Evolutionary conservation across 495 filamentous ascomycete genomes (phyloP), one percentile per base, ranked within the genome.

Genomic region (Aspergillus cavernicola): DNA sequence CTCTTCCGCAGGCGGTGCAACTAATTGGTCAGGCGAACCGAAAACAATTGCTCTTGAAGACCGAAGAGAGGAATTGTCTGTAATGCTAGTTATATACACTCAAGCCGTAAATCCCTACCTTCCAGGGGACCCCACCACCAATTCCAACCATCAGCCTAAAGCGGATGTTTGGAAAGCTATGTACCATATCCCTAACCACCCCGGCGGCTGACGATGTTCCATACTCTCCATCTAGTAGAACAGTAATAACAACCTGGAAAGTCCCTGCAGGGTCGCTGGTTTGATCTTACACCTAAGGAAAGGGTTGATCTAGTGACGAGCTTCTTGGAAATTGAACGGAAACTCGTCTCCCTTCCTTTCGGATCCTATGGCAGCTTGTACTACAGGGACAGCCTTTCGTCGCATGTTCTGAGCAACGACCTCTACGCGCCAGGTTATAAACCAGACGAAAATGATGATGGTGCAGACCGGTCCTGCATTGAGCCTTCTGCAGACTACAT

Each of bases 1-100:
- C 70, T 90, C 5, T 77, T 90, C 0, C 65, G 67, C 10, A 60
- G 70, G 33, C 85, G 85, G 49, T 79, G 81, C n/a, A n/a, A n/a
- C n/a, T n/a, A n/a, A n/a, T n/a, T n/a, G n/a, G n/a, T n/a, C n/a
- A n/a, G n/a, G n/a, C n/a, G n/a, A n/a, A n/a, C n/a, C n/a, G n/a
- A n/a, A n/a, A n/a, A n/a, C n/a, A n/a, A n/a, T n/a, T n/a, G n/a
- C n/a, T n/a, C n/a, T n/a, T n/a, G n/a, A n/a, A n/a, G n/a, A n/a
- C n/a, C n/a, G n/a, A n/a, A n/a, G n/a, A n/a, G n/a, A n/a, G n/a
- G n/a, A n/a, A n/a, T n/a, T n/a, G n/a, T n/a, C n/a, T n/a, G n/a
- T n/a, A n/a, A n/a, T n/a, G n/a, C n/a, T n/a, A n/a, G n/a, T n/a
- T n/a, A n/a, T n/a, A n/a, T n/a, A n/a, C n/a, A n/a, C n/a, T n/a